A percentile compares a stretch with the other conserved stretches of the same genome.
Evolutionary conservation across 768 basidiomycete genomes (phyloP).

Genomic region (Kwoniella europaea): DNA sequence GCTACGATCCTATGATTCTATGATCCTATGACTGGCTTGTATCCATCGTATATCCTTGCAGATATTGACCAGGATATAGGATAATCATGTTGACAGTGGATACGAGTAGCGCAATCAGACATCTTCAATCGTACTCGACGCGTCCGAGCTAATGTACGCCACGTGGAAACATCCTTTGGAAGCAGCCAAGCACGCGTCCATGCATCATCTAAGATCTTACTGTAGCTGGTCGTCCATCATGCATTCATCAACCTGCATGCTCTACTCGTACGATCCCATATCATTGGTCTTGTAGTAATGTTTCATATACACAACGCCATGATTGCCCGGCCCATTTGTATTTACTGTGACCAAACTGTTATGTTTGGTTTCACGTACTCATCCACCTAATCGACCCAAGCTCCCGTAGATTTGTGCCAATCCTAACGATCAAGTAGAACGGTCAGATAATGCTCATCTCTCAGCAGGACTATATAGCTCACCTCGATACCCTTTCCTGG

Average conservation of each 20-base stretch:
- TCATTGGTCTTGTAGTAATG: too few species aligned
- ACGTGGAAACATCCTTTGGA: background rate
- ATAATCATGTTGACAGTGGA: background rate
- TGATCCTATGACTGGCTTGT: background rate
- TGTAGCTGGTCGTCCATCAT: too few species aligned
- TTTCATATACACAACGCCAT: too few species aligned
- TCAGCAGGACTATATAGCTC: slow-evolving; percentile 9
- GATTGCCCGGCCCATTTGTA: too few species aligned
- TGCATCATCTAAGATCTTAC: too few species aligned
- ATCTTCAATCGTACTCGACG: background rate
- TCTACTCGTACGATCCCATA: too few species aligned
- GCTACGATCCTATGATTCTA: background rate
- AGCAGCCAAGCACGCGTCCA: too few species aligned
- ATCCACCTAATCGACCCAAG: slow-evolving; percentile 51
- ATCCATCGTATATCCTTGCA: too few species aligned
- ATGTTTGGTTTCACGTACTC: background rate
- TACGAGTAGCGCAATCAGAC: background rate
- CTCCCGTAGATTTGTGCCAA: slow-evolving; percentile 55
- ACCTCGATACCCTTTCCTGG: slow-evolving; percentile 56
- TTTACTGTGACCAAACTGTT: too few species aligned
- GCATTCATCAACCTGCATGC: too few species aligned
- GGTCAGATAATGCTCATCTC: too few species aligned
- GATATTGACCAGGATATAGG: too few species aligned
- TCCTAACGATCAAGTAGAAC: slow-evolving; percentile 20
- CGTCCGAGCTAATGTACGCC: background rate